Evolutionary conservation across 2,329 filamentous ascomycete genomes (phyloP).

Genomic region (Aschersonia sp.): DNA sequence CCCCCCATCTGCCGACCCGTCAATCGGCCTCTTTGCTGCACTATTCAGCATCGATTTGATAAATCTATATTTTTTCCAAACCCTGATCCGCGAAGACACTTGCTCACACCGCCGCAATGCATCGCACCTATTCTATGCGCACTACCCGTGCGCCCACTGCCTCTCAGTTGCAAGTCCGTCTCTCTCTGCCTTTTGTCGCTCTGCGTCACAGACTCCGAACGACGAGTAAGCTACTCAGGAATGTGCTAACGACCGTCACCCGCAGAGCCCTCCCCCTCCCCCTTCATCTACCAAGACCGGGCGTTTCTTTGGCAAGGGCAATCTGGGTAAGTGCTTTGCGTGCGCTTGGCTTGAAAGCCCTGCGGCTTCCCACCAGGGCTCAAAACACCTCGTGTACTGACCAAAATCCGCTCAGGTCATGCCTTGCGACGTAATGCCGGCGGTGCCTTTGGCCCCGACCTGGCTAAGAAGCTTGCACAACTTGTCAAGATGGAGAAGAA

Average conservation of each 20-base stretch:
- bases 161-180: conserved; percentile 49
- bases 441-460: conserved; percentile 67
- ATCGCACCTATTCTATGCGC: conserved; percentile 99
- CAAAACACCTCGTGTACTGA: background rate
- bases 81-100: background rate
- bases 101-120: conserved; percentile 44
- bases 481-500: conserved; percentile 99
- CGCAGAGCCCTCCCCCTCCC: conserved; percentile 82
- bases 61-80: no score
- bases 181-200: background rate
- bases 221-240: no score
- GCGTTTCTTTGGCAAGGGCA: conserved; percentile 74
- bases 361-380: background rate
- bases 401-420: conserved; percentile 30
- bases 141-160: conserved; percentile 90
- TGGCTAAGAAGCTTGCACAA: conserved; percentile 94
- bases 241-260: no score
- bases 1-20: background rate
- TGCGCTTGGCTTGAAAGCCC: background rate
- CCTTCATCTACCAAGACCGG: conserved; percentile 81
- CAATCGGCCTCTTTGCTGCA: background rate
- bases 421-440: conserved; percentile 59
- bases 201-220: no score
- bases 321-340: conserved; percentile 53
- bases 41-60: no score